Base-by-base conservation (phyloP, 441 rosid genomes). In the Geranium incanum region DNA sequence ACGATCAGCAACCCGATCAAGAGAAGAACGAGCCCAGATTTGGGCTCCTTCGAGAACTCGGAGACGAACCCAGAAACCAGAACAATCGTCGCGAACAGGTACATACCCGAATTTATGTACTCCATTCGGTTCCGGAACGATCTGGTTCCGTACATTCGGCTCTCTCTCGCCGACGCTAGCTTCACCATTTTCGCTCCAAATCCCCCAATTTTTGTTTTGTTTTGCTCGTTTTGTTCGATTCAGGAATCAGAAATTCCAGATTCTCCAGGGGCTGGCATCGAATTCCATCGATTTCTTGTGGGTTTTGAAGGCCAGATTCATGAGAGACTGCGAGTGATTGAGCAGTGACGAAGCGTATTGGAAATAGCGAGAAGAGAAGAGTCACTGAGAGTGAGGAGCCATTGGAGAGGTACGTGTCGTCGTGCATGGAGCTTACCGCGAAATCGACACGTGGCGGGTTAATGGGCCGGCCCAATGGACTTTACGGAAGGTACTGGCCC, bases 151-250 rank as follows among this genome's bases (percentile, higher is more conserved):
- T 93, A 87, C 81, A 79, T 78, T 74, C 92, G 80, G 65, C 76
- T 78, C 80, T 91, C 96, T 68, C 93, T 77, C 9, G 95, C 89
- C 69, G 98, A 82, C 38, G 95, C 92, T 65, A 89, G 86, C 84
- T 91, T 93, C 87, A 85, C 98, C 97, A 89, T 88, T 55, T n/a
- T 43, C 3, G 7, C 3, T 16, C 59, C 48, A 4, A 57, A 11
- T 63, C 9, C 0, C 13, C 8, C 7, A 8, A 3, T 6, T 6
- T 63, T 1, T 4, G 5, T 39, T 4, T 7, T 39, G 5, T 7
- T 4, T 4, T 39, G 43, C 8, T 39, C 43, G 33, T 28, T 1
- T 28, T 2, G 1, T 39, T 39, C 43, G 43, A 39, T 39, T 39
- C 43, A 7, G 7, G 12, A 64, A 36, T 45, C 45, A 1, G 3